phyloP scores from a whole-genome alignment of 768 basidiomycete species.

The Leccinum truebloodii region DNA sequence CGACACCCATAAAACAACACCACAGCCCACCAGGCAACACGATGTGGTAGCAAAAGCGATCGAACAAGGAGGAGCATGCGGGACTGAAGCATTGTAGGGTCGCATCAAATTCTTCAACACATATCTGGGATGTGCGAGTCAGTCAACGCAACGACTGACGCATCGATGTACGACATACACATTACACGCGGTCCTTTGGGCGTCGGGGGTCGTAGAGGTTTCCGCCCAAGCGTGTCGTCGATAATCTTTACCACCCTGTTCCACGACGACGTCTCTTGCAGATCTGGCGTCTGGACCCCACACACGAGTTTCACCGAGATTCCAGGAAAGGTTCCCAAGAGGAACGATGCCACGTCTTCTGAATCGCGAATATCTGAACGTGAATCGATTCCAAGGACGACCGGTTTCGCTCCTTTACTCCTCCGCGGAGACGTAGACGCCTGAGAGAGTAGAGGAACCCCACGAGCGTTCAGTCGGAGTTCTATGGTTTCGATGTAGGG shows the following conservation, averaged over 20 bases:
- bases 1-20: neutral
- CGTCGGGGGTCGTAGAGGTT: constrained; percentile 7
- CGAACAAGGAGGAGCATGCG: neutral
- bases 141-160: neutral
- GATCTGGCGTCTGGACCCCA: constrained; percentile 5
- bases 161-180: constrained; percentile 14
- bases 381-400: constrained; percentile 13
- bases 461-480: constrained; percentile 21
- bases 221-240: constrained; percentile 16
- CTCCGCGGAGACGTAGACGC: neutral
- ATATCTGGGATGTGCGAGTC: constrained; percentile 4
- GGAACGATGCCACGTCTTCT: constrained; percentile 16
- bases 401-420: constrained; percentile 4
- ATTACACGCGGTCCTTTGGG: constrained; percentile 13
- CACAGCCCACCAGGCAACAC: neutral
- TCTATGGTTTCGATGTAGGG: constrained; percentile 18
- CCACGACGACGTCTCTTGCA: constrained; percentile 22
- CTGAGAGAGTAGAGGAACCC: constrained; percentile 8
- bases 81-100: neutral
- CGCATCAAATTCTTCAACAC: constrained; percentile 4
- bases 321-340: constrained; percentile 13
- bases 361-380: constrained; percentile 24
- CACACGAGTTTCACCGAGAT: constrained; percentile 10
- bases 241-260: constrained; percentile 21
- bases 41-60: neutral